Conservation (phyloP, 2,329 filamentous ascomycete genomes). For the Aspergillus neoniger region DNA sequence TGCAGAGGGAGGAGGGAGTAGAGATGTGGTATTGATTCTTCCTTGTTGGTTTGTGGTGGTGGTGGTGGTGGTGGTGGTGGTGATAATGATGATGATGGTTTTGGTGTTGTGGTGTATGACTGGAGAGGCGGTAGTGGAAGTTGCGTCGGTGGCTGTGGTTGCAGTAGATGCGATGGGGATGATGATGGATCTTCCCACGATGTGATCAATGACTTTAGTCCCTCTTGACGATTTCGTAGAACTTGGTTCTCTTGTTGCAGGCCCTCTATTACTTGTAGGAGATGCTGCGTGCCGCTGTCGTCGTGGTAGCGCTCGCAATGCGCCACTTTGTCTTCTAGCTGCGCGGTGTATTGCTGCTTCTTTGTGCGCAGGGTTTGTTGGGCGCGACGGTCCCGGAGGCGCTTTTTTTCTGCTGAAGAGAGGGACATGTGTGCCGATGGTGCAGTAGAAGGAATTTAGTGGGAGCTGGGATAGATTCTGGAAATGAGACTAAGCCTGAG, state of each 20-base stretch:
- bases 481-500: no score
- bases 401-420: slow-evolving; percentile 18
- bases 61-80: not conserved
- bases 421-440: not conserved
- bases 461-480: not conserved
- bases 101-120: not conserved
- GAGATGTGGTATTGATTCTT: not conserved
- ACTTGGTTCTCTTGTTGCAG: slow-evolving; percentile 27
- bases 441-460: not conserved
- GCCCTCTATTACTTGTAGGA: slow-evolving; percentile 23
- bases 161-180: not conserved
- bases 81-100: not conserved
- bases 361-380: slow-evolving; percentile 31
- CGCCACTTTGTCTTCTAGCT: slow-evolving; percentile 26
- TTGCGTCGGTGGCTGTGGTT: not conserved
- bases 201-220: slow-evolving; percentile 20
- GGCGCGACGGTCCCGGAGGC: slow-evolving; percentile 30
- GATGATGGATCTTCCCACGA: slow-evolving; percentile 23
- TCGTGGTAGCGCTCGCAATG: slow-evolving; percentile 29
- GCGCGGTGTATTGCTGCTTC: slow-evolving; percentile 20
- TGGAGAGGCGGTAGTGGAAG: not conserved
- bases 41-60: not conserved
- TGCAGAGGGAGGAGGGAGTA: slow-evolving; percentile 22
- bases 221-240: slow-evolving; percentile 22
- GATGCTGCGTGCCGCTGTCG: slow-evolving; percentile 18